phyloP scores from a whole-genome alignment of 257 asterid species.

The Solanum rostratum region DNA sequence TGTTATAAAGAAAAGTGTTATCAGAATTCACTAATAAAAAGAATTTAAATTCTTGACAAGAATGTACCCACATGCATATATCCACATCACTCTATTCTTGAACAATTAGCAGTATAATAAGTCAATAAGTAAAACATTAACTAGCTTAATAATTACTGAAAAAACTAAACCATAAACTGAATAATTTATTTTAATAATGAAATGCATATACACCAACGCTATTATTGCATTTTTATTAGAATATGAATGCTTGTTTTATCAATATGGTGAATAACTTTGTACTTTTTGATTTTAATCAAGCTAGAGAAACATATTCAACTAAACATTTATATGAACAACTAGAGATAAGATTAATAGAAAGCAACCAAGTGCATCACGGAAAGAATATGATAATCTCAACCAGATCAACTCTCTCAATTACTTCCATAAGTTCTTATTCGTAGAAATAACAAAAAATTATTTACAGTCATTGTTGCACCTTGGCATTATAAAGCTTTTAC shows the following conservation, averaged over 20 bases:
- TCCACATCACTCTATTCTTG: background rate
- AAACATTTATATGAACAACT: background rate
- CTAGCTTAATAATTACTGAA: background rate
- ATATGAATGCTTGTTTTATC: background rate
- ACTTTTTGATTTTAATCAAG: background rate
- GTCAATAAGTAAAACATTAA: background rate
- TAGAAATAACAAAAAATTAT: too few relatives aligned
- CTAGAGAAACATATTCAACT: background rate
- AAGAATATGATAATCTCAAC: background rate
- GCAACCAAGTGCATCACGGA: background rate
- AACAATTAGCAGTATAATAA: background rate
- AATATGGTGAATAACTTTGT: background rate
- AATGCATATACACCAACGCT: too few relatives aligned
- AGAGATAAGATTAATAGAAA: background rate
- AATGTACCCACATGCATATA: background rate
- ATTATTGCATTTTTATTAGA: background rate
- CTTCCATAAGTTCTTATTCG: background rate
- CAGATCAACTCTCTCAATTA: too few relatives aligned
- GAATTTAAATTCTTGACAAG: background rate
- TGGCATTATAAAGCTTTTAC: background rate
- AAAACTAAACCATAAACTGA: background rate
- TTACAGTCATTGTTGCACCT: background rate
- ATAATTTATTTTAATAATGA: too few relatives aligned
- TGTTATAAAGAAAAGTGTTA: background rate
- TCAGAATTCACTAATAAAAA: background rate